Conservation (phyloP, 495 filamentous ascomycete genomes). For the Neurospora sp. region DNA sequence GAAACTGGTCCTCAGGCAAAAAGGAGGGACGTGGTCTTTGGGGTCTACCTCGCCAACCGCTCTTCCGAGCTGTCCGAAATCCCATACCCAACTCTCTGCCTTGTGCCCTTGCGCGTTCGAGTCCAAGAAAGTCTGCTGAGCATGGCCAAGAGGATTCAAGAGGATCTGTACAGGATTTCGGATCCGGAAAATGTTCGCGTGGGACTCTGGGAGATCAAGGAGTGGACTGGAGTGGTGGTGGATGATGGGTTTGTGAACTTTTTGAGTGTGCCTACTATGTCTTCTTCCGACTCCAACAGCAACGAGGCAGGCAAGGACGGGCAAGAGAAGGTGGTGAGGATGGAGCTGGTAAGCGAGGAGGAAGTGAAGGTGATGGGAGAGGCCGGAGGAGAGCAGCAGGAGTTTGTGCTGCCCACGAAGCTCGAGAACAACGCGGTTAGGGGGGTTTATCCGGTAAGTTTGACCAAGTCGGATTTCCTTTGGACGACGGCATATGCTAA, state of each 20-base stretch:
- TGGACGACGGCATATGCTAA: neutral
- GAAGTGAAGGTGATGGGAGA: neutral
- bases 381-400: neutral
- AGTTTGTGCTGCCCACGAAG: neutral
- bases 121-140: constrained; percentile 3
- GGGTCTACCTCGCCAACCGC: constrained; percentile 38
- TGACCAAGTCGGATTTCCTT: too few relatives aligned
- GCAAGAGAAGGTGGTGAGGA: neutral
- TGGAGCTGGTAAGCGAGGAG: neutral
- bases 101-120: constrained; percentile 30
- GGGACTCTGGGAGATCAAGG: constrained; percentile 38
- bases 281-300: neutral
- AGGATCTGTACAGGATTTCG: constrained; percentile 30
- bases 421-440: constrained; percentile 13
- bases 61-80: constrained; percentile 2
- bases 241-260: constrained; percentile 49
- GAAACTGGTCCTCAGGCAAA: neutral
- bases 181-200: constrained; percentile 22
- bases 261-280: constrained; percentile 26
- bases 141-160: constrained; percentile 27
- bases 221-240: constrained; percentile 37
- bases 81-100: constrained; percentile 28
- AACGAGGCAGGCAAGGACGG: neutral
- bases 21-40: constrained; percentile 24
- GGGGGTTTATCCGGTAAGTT: constrained; percentile 28